These are phyloP conservation scores for Candida piceae DNA, from an alignment of 805 yeast species.

Conservation along the genomic window DNA sequence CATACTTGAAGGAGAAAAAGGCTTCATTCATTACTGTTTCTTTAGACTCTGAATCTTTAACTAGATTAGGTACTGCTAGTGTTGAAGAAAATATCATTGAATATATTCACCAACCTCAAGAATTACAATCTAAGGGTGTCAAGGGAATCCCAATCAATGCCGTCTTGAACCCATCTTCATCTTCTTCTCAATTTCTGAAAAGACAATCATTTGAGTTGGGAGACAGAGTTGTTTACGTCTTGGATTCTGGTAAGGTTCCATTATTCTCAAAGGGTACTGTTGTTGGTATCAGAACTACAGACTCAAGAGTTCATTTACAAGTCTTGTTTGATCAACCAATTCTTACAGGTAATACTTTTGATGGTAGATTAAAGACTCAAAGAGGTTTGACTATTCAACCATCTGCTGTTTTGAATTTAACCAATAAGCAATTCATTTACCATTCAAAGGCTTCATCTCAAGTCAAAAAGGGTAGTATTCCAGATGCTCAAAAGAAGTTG, in stretches of 20 bases:
- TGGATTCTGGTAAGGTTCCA: slow-evolving; percentile 86
- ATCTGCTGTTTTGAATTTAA: slow-evolving; percentile 71
- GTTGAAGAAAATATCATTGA: slow-evolving; percentile 59
- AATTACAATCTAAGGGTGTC: slow-evolving; percentile 49
- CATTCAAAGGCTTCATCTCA: slow-evolving; percentile 61
- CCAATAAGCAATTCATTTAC: slow-evolving; percentile 68
- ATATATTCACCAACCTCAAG: slow-evolving; percentile 39
- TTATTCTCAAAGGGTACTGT: slow-evolving; percentile 86
- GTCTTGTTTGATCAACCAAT: slow-evolving; percentile 81
- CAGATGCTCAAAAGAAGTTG: slow-evolving; percentile 16
- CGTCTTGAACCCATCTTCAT: slow-evolving; percentile 67
- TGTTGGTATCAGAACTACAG: slow-evolving; percentile 54
- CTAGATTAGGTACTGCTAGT: slow-evolving; percentile 55
- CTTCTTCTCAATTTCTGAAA: slow-evolving; percentile 65
- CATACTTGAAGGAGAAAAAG: slow-evolving; percentile 46
- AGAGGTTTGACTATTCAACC: slow-evolving; percentile 85
- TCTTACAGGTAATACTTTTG: slow-evolving; percentile 76
- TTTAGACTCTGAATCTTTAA: slow-evolving; percentile 72
- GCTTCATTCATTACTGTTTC: slow-evolving; percentile 55
- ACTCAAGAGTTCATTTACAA: slow-evolving; percentile 61
- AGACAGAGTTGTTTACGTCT: slow-evolving; percentile 82
- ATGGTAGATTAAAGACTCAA: slow-evolving; percentile 68
- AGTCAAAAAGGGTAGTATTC: slow-evolving; percentile 24
- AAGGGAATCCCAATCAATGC: slow-evolving; percentile 84
- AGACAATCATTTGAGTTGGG: slow-evolving; percentile 79